Evolutionary conservation across 2,329 filamentous ascomycete species (phyloP).

Genomic region (Penicillium sp.): DNA sequence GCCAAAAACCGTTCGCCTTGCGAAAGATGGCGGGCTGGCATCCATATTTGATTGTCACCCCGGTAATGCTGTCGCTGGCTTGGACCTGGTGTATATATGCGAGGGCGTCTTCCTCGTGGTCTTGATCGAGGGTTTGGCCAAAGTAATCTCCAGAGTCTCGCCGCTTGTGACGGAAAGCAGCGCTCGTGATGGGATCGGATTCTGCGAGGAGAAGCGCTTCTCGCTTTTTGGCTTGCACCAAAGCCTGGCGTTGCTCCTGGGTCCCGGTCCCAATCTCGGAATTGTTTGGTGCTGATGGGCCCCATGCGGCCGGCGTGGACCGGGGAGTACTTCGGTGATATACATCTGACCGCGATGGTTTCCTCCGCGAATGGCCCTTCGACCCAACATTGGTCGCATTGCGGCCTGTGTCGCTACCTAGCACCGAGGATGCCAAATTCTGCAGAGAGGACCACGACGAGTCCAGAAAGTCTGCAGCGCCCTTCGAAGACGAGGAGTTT

Average conservation of each 20-base stretch:
- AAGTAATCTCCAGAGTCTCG: constrained; percentile 39
- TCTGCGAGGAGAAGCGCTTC: constrained; percentile 42
- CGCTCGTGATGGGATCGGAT: constrained; percentile 32
- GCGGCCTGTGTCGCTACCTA: constrained; percentile 37
- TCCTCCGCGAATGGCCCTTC: constrained; percentile 28
- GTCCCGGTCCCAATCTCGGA: constrained; percentile 34
- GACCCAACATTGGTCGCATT: constrained; percentile 22
- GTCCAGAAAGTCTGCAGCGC: constrained; percentile 37
- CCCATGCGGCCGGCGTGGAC: constrained; percentile 33
- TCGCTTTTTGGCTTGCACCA: constrained; percentile 45
- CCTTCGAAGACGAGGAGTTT: constrained; percentile 21
- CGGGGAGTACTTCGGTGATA: constrained; percentile 24
- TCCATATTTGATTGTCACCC: constrained; percentile 82
- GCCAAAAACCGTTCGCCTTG: constrained; percentile 90
- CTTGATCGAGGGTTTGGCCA: constrained; percentile 30
- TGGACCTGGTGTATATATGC: constrained; percentile 87
- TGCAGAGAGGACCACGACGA: constrained; percentile 46
- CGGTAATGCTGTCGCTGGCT: constrained; percentile 79
- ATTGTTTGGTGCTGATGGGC: constrained; percentile 31
- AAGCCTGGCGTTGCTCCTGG: constrained; percentile 40
- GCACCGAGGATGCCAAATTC: constrained; percentile 43
- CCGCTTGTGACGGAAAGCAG: constrained; percentile 39
- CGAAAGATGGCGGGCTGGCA: constrained; percentile 77
- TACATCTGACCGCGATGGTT: constrained; percentile 34
- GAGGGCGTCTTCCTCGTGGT: constrained; percentile 66